These are phyloP conservation scores for Cryptosporidium bovis DNA, from an alignment of 169 alveolate genomes.

Conservation along the genomic window DNA sequence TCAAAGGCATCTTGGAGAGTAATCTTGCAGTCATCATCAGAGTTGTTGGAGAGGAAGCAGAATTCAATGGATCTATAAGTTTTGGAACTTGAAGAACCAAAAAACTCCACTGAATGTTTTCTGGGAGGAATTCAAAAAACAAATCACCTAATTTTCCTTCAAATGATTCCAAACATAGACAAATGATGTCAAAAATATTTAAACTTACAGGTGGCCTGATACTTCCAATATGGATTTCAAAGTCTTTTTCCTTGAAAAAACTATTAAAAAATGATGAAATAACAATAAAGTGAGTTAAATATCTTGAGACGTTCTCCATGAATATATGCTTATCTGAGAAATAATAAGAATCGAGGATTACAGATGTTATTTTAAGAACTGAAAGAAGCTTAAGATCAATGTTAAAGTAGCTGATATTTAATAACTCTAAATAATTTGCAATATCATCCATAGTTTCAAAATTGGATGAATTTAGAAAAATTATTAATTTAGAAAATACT, in stretches of 20 bases:
- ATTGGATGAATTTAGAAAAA: background rate
- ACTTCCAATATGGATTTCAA: conserved; percentile 14
- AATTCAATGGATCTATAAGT: conserved; percentile 9
- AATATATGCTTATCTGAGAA: background rate
- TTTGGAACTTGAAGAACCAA: conserved; percentile 54
- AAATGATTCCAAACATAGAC: conserved; percentile 21
- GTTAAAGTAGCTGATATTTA: background rate
- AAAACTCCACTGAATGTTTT: conserved; percentile 55
- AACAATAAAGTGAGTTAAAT: background rate
- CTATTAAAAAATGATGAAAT: conserved; percentile 28
- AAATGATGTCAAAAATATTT: conserved; percentile 54
- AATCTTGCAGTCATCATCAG: conserved; percentile 15
- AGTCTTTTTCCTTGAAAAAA: conserved; percentile 20
- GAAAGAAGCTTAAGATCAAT: conserved; percentile 37
- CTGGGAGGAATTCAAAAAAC: conserved; percentile 38
- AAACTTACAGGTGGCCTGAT: conserved; percentile 20
- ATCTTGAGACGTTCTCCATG: conserved; percentile 7
- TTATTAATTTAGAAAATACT: conserved; percentile 25
- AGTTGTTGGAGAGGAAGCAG: conserved; percentile 10
- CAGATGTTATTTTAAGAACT: conserved; percentile 18
- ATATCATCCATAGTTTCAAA: conserved; percentile 7
- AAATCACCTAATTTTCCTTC: conserved; percentile 41
- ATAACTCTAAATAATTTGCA: conserved; percentile 2
- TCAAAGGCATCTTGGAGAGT: conserved; percentile 20
- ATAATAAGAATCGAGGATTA: conserved; percentile 7